These are phyloP conservation scores for Paramecium primaurelia DNA, from an alignment of 73 alveolate genomes.

Conservation along the genomic window DNA sequence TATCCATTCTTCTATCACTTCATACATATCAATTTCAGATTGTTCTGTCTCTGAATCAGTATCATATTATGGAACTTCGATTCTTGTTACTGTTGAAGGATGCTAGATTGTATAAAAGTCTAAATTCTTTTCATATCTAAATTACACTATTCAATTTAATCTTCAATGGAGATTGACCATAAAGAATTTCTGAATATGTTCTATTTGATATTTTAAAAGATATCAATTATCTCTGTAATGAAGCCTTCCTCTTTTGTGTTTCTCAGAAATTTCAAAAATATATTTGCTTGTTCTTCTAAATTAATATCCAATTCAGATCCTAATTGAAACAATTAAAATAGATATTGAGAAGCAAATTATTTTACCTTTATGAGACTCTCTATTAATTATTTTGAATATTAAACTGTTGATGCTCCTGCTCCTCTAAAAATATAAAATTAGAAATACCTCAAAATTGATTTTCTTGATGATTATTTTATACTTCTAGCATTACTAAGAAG, in stretches of 20 bases:
- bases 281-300: not conserved
- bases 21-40: not conserved
- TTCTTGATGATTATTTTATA: not conserved
- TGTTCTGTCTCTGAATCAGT: not conserved
- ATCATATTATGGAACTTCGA: not conserved
- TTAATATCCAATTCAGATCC: not conserved
- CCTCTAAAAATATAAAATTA: not conserved
- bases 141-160: constrained; percentile 22
- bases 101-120: not conserved
- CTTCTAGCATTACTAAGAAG: not conserved
- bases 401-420: not conserved
- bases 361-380: not conserved
- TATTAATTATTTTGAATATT: not conserved
- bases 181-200: not conserved
- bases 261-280: not conserved
- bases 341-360: not conserved
- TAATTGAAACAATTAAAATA: not conserved
- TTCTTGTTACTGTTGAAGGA: not conserved
- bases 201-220: not conserved
- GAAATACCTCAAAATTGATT: not conserved
- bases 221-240: not conserved
- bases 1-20: not conserved
- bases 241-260: not conserved
- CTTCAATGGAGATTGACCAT: not conserved
- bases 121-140: not conserved